Percentiles rank a stretch among this genome's conserved stretches.
Conservation (phyloP, 306 rosid genomes). For the Cyclanthera cordifolia region DNA sequence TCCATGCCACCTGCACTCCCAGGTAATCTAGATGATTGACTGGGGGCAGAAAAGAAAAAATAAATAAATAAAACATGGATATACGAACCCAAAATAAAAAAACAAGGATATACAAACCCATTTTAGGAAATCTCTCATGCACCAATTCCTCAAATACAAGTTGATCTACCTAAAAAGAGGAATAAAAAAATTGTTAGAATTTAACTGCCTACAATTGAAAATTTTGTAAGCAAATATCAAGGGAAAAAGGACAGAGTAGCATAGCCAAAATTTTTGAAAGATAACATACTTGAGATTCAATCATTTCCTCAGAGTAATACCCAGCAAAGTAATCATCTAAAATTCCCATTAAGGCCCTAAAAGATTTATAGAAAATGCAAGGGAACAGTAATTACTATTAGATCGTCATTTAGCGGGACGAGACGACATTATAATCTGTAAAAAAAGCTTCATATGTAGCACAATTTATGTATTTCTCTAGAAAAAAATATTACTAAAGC, state of each 20-base stretch:
- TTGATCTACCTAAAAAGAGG: conserved; percentile 76
- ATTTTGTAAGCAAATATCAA: conserved; percentile 10
- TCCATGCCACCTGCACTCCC: conserved; percentile 99
- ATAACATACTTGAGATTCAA: conserved; percentile 80
- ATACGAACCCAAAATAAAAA: conserved; percentile 11
- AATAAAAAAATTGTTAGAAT: conserved; percentile 17
- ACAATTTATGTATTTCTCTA: neutral
- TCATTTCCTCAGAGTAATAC: conserved; percentile 98
- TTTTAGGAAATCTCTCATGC: conserved; percentile 94
- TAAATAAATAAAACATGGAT: conserved; percentile 10
- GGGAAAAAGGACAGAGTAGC: neutral
- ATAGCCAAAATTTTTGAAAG: conserved; percentile 6
- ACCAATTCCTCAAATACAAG: conserved; percentile 94
- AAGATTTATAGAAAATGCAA: conserved; percentile 16
- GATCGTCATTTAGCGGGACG: too few species aligned
- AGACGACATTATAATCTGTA: neutral
- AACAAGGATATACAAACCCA: conserved; percentile 51
- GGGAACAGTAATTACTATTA: neutral
- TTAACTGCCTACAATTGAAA: conserved; percentile 14
- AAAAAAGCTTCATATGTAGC: neutral
- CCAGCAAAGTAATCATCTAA: conserved; percentile 98
- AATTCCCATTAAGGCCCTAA: conserved; percentile 88
- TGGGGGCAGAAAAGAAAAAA: conserved; percentile 27
- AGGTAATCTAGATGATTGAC: conserved; percentile 96
- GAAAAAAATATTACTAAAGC: neutral